Percentiles rank a stretch among this genome's conserved stretches.
Conservation (phyloP, 140 eudicot species). For the Bidens hawaiensis region DNA sequence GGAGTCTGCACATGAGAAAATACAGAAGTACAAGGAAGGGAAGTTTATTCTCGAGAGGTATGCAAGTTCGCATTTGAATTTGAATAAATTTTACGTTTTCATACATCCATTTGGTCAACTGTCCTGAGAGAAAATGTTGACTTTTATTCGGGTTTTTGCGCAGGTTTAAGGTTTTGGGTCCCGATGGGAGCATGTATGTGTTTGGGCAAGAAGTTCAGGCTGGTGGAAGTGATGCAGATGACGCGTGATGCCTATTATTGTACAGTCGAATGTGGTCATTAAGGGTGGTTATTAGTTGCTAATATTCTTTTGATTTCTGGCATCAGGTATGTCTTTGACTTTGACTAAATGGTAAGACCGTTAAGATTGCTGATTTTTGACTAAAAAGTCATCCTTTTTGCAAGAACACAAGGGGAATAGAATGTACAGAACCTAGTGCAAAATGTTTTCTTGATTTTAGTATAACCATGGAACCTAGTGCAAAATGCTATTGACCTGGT, state of each 20-base stretch:
- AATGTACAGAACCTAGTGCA: conserved; percentile 6
- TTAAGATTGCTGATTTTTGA: not conserved
- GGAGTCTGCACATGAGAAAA: conserved; percentile 66
- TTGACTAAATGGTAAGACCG: not conserved
- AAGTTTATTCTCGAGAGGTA: conserved; percentile 82
- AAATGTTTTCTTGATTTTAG: not conserved
- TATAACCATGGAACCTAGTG: conserved; percentile 1
- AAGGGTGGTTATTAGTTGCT: not conserved
- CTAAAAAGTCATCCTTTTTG: not conserved
- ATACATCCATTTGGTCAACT: not conserved
- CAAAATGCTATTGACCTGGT: not conserved
- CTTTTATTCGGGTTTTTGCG: not conserved
- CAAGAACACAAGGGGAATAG: not conserved
- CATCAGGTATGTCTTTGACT: not conserved
- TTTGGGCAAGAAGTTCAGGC: conserved; percentile 43
- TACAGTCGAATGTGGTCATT: not conserved
- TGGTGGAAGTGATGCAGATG: conserved; percentile 53
- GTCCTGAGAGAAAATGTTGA: not conserved
- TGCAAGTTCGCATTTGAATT: not conserved
- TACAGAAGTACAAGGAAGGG: conserved; percentile 82
- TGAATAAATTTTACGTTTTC: not conserved
- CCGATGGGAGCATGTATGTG: conserved; percentile 64
- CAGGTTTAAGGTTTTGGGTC: conserved; percentile 81
- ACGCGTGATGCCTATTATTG: conserved; percentile 20
- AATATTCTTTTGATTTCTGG: not conserved